Evolutionary conservation across 495 filamentous ascomycete species (phyloP).

Genomic region (Daldinia decipiens): DNA sequence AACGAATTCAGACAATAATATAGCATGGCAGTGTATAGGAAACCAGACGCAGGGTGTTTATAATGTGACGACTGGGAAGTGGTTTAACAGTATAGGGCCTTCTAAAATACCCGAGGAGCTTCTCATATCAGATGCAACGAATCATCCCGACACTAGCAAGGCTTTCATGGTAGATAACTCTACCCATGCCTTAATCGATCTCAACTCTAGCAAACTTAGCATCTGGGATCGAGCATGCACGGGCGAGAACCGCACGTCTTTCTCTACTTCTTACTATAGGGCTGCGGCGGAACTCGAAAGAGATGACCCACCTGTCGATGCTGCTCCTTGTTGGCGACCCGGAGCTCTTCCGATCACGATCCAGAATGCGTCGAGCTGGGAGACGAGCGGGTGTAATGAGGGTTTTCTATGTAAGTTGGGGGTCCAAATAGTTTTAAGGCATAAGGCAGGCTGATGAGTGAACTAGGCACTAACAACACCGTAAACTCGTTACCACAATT

Average conservation of each 20-base stretch:
- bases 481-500: constrained; percentile 56
- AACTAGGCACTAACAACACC: constrained; percentile 57
- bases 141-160: constrained; percentile 40
- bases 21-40: constrained; percentile 54
- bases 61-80: constrained; percentile 50
- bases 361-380: constrained; percentile 50
- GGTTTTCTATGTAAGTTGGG: constrained; percentile 55
- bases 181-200: constrained; percentile 24
- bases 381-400: constrained; percentile 48
- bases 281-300: constrained; percentile 19
- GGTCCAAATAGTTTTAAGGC: not conserved
- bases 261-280: constrained; percentile 49
- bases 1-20: constrained; percentile 4
- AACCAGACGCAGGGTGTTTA: constrained; percentile 48
- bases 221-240: constrained; percentile 52
- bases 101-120: constrained; percentile 26
- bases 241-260: constrained; percentile 45
- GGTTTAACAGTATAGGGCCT: constrained; percentile 48
- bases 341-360: constrained; percentile 49
- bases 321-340: constrained; percentile 51
- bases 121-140: constrained; percentile 45
- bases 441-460: constrained; percentile 23
- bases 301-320: constrained; percentile 39
- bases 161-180: constrained; percentile 33
- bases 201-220: constrained; percentile 13